Base-by-base conservation (phyloP, 2,329 filamentous ascomycete genomes). In the Pseudopyrenochaeta lycopersici region DNA sequence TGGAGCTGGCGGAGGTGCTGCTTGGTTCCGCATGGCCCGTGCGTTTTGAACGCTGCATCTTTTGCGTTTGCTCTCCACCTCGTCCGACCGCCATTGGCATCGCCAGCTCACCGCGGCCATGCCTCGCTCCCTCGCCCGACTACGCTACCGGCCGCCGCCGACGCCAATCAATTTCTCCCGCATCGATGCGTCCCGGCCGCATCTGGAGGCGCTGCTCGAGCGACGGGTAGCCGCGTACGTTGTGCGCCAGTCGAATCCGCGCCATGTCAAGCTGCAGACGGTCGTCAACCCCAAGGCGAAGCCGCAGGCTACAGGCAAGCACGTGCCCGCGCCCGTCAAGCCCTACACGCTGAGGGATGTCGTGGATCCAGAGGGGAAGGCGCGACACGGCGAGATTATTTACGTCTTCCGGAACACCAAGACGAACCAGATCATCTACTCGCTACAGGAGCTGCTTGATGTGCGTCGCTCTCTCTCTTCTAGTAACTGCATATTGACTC, bases 341-440 rank as follows among this genome's bases (percentile, higher is more conserved):
- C 66, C 68, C 12, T 64, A 58, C 48, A 70, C 81, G 27, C 69
- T 82, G 55, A 76, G 78, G 48, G 76, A 78, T 49, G 62, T 81
- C 49, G 59, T 67, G 4, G 67, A 70, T 51, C 63, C 70, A 1
- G 42, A 63, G 3, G 55, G 51, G 38, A 59, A 54, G 36, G 62
- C 63, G 3, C 57, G 65, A 38, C 81, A 84, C 61, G 85, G 85
- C 54, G 79, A 82, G 64, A 81, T 86, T 72, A 86, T 89, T 66
- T 88, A 85, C 72, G 81, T 83, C 67, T 89, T 87, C 75, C 80
- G 81, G 65, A 82, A 88, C 70, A 77, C 85, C 62, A 80, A 81
- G 57, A 88, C 86, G 31, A 86, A 87, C 54, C 86, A 88, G 73
- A 82, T 88, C 60, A 76, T 88, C 49, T 88, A 88, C 73, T 88